A percentile compares a stretch with the other conserved stretches of the same genome.
phyloP scores from a whole-genome alignment of 108 stramenopile genomes.

The Stephanodiscus minutulus region DNA sequence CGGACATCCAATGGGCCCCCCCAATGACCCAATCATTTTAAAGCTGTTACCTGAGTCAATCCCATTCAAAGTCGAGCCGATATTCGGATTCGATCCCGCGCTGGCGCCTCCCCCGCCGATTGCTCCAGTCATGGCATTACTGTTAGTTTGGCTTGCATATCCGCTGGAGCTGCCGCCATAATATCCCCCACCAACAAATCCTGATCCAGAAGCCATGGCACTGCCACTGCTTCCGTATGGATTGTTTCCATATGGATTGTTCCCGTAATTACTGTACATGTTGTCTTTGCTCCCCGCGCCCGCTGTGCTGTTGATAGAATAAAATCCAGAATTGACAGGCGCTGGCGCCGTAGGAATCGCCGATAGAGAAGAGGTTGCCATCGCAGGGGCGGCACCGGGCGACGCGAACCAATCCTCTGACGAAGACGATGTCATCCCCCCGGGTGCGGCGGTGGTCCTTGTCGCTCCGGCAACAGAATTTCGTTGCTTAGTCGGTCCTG shows the following conservation, averaged over 20 bases:
- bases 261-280: constrained; percentile 10
- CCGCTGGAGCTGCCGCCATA: background rate
- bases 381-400: background rate
- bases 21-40: constrained; percentile 23
- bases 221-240: background rate
- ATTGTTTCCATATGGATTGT: constrained; percentile 6
- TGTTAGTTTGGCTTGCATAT: constrained; percentile 1
- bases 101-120: background rate
- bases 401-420: constrained; percentile 29
- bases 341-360: background rate
- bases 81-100: background rate
- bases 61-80: background rate
- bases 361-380: constrained; percentile 1
- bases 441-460: background rate
- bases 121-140: constrained; percentile 1
- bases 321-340: constrained; percentile 24
- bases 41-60: constrained; percentile 1
- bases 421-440: constrained; percentile 3
- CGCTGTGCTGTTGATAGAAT: constrained; percentile 15
- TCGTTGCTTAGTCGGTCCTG: constrained; percentile 12
- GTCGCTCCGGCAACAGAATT: constrained; percentile 1
- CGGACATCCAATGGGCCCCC: constrained; percentile 34
- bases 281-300: constrained; percentile 8
- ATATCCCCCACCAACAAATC: constrained; percentile 6
- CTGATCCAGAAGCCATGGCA: background rate